phyloP scores from a whole-genome alignment of 2,329 filamentous ascomycete species.

The Aspergillus intermedius region DNA sequence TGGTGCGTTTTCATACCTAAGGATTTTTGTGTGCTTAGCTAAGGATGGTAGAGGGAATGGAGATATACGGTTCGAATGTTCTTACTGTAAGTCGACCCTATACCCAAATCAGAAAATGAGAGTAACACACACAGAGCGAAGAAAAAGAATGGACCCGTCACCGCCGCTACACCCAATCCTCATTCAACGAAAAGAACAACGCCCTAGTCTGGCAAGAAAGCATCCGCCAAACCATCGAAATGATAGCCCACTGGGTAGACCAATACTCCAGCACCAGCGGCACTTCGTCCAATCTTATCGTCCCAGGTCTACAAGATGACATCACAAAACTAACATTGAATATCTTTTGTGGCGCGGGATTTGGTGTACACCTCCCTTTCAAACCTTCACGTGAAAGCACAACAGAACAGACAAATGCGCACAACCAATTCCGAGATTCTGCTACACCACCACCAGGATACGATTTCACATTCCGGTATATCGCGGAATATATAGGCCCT shows the following conservation, averaged over 20 bases:
- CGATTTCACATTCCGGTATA: conserved; percentile 15
- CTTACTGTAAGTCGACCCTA: conserved; percentile 18
- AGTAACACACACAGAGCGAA: conserved; percentile 12
- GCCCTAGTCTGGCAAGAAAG: conserved; percentile 35
- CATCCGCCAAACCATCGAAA: conserved; percentile 24
- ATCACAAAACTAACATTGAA: conserved; percentile 31
- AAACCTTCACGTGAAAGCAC: conserved; percentile 10
- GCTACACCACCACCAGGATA: conserved; percentile 12
- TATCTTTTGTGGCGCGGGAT: conserved; percentile 33
- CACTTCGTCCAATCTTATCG: background rate
- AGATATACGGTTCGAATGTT: conserved; percentile 29
- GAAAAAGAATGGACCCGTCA: conserved; percentile 40
- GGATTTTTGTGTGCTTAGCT: background rate
- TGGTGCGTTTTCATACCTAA: conserved; percentile 2
- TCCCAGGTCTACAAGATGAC: conserved; percentile 23
- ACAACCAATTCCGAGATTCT: conserved; percentile 14
- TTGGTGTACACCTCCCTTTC: conserved; percentile 21
- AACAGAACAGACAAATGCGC: conserved; percentile 10
- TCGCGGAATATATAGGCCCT: conserved; percentile 20
- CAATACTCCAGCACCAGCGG: background rate
- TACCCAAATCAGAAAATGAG: background rate
- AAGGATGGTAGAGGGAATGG: conserved; percentile 11
- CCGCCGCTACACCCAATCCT: conserved; percentile 35
- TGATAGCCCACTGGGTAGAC: conserved; percentile 22
- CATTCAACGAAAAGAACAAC: conserved; percentile 41